These are phyloP conservation scores for Shiraia sp. DNA, from an alignment of 2,329 filamentous ascomycete genomes.

Conservation along the genomic window DNA sequence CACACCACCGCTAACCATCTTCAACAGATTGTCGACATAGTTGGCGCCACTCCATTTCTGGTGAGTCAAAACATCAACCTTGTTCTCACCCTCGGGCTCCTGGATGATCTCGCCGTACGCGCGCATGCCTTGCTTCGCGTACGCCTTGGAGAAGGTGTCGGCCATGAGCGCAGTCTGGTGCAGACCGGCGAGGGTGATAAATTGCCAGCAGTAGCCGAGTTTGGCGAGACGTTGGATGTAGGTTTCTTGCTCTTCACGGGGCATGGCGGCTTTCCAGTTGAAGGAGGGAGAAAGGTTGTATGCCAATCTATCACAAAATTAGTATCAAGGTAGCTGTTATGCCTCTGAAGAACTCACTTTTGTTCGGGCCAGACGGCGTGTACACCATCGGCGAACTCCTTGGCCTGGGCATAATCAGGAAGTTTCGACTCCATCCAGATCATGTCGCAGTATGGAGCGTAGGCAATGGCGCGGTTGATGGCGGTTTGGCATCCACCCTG, in stretches of 20 bases:
- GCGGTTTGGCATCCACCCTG: conserved; percentile 90
- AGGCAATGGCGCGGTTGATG: conserved; percentile 86
- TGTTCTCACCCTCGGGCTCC: conserved; percentile 91
- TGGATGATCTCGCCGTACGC: conserved; percentile 97
- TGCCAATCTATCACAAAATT: conserved; percentile 66
- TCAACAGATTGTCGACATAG: conserved; percentile 91
- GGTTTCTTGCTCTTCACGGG: conserved; percentile 88
- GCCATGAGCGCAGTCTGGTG: conserved; percentile 94
- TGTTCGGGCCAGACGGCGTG: conserved; percentile 95
- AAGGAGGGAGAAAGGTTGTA: conserved; percentile 99
- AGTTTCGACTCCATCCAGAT: conserved; percentile 99
- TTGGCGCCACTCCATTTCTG: conserved; percentile 98
- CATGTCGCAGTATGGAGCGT: conserved; percentile 89
- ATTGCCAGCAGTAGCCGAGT: conserved; percentile 99
- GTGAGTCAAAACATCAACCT: conserved; percentile 94
- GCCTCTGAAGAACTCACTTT: conserved; percentile 65
- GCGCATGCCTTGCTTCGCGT: conserved; percentile 82
- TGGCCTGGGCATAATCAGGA: conserved; percentile 86
- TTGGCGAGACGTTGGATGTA: conserved; percentile 88
- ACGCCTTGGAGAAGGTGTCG: conserved; percentile 85
- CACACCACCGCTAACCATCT: conserved; percentile 95
- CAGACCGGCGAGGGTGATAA: conserved; percentile 97
- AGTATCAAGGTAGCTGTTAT: conserved; percentile 5
- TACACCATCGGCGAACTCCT: conserved; percentile 91
- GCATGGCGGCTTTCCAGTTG: conserved; percentile 99